Conservation (phyloP, 306 rosid genomes). For the Benincasa hispida region DNA sequence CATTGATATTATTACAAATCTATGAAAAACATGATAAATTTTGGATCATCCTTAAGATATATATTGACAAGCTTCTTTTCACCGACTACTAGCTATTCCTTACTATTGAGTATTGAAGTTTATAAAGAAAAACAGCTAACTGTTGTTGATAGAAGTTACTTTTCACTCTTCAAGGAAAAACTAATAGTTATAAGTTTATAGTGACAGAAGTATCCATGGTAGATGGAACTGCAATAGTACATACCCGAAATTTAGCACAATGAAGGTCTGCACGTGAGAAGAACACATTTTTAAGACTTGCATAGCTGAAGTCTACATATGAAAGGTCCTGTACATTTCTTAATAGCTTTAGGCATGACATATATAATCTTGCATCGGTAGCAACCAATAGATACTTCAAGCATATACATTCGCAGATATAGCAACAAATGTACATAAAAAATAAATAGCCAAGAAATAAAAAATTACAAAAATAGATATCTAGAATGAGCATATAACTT, state of each 20-base stretch:
- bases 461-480: background rate
- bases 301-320: slow-evolving; percentile 78
- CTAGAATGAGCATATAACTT: background rate
- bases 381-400: background rate
- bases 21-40: background rate
- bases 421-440: background rate
- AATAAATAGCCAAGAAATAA: background rate
- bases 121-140: background rate
- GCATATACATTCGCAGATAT: background rate
- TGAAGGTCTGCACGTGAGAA: slow-evolving; percentile 86
- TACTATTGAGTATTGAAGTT: background rate
- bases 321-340: slow-evolving; percentile 65
- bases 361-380: background rate
- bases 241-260: slow-evolving; percentile 82
- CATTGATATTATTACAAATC: background rate
- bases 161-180: background rate
- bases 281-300: slow-evolving; percentile 80
- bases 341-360: slow-evolving; percentile 6
- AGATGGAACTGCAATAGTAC: slow-evolving; percentile 15
- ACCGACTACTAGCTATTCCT: background rate
- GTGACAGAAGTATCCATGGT: background rate
- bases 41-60: background rate
- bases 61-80: background rate
- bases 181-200: background rate
- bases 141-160: background rate